These are phyloP conservation scores for Candida caryicola DNA, from an alignment of 805 yeast species.

Conservation along the genomic window DNA sequence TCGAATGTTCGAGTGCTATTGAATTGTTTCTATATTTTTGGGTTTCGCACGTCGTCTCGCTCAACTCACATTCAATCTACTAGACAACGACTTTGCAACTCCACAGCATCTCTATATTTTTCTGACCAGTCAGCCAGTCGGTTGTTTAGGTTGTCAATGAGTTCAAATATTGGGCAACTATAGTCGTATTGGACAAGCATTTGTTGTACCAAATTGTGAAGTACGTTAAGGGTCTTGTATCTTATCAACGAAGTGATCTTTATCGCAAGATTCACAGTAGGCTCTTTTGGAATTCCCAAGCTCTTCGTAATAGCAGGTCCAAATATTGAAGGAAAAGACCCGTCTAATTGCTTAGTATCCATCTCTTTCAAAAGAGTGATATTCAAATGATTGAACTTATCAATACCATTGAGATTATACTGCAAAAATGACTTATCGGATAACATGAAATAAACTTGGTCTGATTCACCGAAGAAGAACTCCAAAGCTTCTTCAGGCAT, in stretches of 20 bases:
- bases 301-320: constrained; percentile 1
- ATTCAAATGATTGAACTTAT: neutral
- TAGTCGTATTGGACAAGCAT: neutral
- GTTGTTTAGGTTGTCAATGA: neutral
- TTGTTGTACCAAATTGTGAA: neutral
- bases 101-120: no score
- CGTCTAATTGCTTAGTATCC: neutral
- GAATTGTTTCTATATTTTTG: no score
- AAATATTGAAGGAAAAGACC: neutral
- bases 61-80: no score
- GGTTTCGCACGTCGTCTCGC: no score
- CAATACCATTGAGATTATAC: no score
- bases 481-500: neutral
- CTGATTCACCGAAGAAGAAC: no score
- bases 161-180: neutral
- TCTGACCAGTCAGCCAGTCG: neutral
- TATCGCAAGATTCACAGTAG: constrained; percentile 4
- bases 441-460: no score
- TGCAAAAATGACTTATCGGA: no score
- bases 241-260: neutral
- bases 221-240: neutral
- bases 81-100: no score
- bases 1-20: no score
- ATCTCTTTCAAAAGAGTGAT: neutral
- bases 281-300: constrained; percentile 4